These are phyloP conservation scores for Botrytis medusae DNA, from an alignment of 2,329 filamentous ascomycete species.

Conservation along the genomic window DNA sequence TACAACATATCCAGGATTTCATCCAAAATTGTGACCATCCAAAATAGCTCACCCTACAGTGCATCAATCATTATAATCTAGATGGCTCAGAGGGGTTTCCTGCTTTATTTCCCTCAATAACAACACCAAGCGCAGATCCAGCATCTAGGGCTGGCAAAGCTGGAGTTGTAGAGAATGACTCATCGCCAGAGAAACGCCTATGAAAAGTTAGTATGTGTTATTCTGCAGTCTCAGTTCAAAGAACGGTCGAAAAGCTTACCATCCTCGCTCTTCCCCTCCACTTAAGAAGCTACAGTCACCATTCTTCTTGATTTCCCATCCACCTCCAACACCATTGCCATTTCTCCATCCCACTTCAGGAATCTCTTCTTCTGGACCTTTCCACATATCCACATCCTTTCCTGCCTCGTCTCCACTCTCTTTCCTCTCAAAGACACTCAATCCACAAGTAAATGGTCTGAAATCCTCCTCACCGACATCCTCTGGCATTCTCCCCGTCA, in stretches of 20 bases:
- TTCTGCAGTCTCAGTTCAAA: background rate
- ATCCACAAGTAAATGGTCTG: constrained; percentile 76
- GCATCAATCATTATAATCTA: constrained; percentile 15
- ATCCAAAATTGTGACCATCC: background rate
- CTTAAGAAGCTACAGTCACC: constrained; percentile 83
- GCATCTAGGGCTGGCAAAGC: constrained; percentile 36
- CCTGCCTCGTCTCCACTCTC: constrained; percentile 40
- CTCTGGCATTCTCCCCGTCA: constrained; percentile 77
- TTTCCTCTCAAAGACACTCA: constrained; percentile 66
- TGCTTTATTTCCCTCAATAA: constrained; percentile 38
- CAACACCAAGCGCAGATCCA: constrained; percentile 40
- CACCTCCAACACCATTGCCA: constrained; percentile 65
- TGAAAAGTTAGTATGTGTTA: constrained; percentile 6
- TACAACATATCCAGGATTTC: constrained; percentile 3
- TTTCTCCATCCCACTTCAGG: constrained; percentile 54
- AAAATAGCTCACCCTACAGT: background rate
- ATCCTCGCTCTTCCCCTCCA: constrained; percentile 81
- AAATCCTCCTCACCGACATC: constrained; percentile 77
- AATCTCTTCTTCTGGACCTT: constrained; percentile 41
- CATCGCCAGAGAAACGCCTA: constrained; percentile 57
- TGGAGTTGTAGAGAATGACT: constrained; percentile 49
- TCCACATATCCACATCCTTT: constrained; percentile 44
- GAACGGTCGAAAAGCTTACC: constrained; percentile 54
- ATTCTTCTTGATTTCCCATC: constrained; percentile 78
- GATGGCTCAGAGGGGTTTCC: constrained; percentile 20